Conservation (phyloP, 768 basidiomycete genomes). For the Trametes gibbosa region DNA sequence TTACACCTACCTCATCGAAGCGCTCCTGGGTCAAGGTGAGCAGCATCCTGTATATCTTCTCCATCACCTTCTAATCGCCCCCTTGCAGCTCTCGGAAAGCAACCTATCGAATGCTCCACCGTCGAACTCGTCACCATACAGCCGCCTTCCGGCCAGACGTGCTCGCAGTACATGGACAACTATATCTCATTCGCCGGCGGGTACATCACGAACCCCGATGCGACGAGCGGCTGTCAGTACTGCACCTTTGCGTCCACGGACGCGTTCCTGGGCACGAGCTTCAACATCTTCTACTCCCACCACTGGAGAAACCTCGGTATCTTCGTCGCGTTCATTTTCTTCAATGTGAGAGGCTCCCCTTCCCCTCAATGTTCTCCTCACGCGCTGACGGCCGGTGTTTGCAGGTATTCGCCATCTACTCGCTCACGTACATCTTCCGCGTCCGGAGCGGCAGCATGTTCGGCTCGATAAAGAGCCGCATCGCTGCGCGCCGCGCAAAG, state of each 20-base stretch:
- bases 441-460: slow-evolving; percentile 29
- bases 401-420: slow-evolving; percentile 45
- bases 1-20: slow-evolving; percentile 40
- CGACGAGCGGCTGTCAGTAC: slow-evolving; percentile 42
- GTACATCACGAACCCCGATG: slow-evolving; percentile 43
- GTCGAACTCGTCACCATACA: slow-evolving; percentile 59
- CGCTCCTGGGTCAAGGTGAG: slow-evolving; percentile 43
- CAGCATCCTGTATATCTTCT: slow-evolving; percentile 12
- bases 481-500: slow-evolving; percentile 1
- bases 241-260: slow-evolving; percentile 62
- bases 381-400: neutral
- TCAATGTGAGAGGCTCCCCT: slow-evolving; percentile 39
- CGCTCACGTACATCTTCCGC: slow-evolving; percentile 58
- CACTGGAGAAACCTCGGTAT: slow-evolving; percentile 49
- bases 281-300: slow-evolving; percentile 60
- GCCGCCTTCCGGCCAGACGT: slow-evolving; percentile 46
- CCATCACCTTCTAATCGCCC: neutral
- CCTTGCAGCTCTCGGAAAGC: slow-evolving; percentile 46
- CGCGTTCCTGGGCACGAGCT: slow-evolving; percentile 48
- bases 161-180: slow-evolving; percentile 41
- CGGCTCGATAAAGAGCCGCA: slow-evolving; percentile 8
- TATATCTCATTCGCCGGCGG: slow-evolving; percentile 45
- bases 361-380: neutral
- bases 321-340: slow-evolving; percentile 40
- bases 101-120: slow-evolving; percentile 51